These are phyloP conservation scores for Hypomontagnella monticulosa DNA, from an alignment of 495 filamentous ascomycete genomes.

Conservation along the genomic window DNA sequence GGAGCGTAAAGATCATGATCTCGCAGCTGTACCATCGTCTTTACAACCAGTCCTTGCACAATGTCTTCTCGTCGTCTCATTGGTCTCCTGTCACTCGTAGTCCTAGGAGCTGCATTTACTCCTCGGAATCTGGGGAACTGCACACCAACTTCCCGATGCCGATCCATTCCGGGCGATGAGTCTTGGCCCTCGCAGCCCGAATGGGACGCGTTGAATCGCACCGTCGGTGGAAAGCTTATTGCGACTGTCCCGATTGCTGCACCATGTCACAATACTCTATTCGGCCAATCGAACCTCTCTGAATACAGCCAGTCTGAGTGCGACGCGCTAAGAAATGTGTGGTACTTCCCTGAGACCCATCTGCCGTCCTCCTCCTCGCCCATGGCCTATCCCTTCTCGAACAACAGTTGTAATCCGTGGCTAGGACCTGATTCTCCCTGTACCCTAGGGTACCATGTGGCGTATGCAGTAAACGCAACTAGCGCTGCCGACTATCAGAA, in stretches of 20 bases:
- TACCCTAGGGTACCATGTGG: conserved; percentile 64
- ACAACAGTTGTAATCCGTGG: conserved; percentile 27
- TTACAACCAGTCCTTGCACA: too few relatives aligned
- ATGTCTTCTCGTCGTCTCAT: too few relatives aligned
- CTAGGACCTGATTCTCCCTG: conserved; percentile 51
- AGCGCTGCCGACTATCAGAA: conserved; percentile 50
- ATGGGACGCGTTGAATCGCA: conserved; percentile 53
- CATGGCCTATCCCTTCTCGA: conserved; percentile 24
- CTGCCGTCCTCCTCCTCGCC: conserved; percentile 14
- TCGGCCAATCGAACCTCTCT: neutral
- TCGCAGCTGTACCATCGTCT: too few relatives aligned
- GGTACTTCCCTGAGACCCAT: conserved; percentile 39
- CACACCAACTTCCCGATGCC: neutral
- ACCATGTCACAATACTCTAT: conserved; percentile 51
- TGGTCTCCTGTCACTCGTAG: too few relatives aligned
- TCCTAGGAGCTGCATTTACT: too few relatives aligned
- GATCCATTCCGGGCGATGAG: conserved; percentile 57
- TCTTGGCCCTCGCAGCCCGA: conserved; percentile 54
- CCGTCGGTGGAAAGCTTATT: conserved; percentile 53
- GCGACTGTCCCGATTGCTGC: conserved; percentile 59
- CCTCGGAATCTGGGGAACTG: neutral
- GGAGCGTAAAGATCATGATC: too few relatives aligned
- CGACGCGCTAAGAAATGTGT: conserved; percentile 21
- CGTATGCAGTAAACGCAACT: conserved; percentile 63
- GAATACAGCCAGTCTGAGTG: conserved; percentile 26